Evolutionary conservation across 441 rosid species (phyloP).

Genomic region (Brassica hybrid): DNA sequence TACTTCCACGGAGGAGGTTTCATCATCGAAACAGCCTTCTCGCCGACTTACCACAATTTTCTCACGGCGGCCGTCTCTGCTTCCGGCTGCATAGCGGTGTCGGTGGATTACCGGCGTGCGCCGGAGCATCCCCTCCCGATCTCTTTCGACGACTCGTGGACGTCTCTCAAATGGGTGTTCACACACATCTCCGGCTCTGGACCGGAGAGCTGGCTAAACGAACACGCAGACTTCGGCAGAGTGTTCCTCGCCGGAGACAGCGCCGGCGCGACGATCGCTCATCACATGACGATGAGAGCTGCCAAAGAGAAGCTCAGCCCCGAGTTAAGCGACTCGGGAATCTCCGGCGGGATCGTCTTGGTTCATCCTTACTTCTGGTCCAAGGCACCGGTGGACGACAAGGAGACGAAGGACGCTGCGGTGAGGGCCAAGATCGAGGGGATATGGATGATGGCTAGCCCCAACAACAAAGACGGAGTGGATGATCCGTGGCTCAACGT

Average conservation of each 20-base stretch:
- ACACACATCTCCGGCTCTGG: slow-evolving; percentile 51
- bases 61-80: slow-evolving; percentile 47
- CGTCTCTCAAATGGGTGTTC: slow-evolving; percentile 56
- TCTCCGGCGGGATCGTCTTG: slow-evolving; percentile 35
- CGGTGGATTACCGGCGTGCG: slow-evolving; percentile 59
- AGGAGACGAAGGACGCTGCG: slow-evolving; percentile 25
- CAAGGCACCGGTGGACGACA: slow-evolving; percentile 37
- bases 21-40: slow-evolving; percentile 49
- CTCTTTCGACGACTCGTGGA: slow-evolving; percentile 53
- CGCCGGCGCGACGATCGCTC: slow-evolving; percentile 60
- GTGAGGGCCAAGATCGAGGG: slow-evolving; percentile 24
- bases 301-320: slow-evolving; percentile 37
- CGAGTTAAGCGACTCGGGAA: slow-evolving; percentile 27
- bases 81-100: slow-evolving; percentile 50
- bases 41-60: slow-evolving; percentile 47
- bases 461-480: slow-evolving; percentile 38
- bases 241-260: slow-evolving; percentile 62
- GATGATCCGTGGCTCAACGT: slow-evolving; percentile 54
- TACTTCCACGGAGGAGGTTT: slow-evolving; percentile 77
- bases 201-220: slow-evolving; percentile 53
- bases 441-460: slow-evolving; percentile 46
- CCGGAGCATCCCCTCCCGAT: slow-evolving; percentile 57
- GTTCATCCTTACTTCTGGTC: slow-evolving; percentile 50
- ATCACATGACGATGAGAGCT: slow-evolving; percentile 50
- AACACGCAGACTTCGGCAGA: slow-evolving; percentile 47